phyloP scores from a whole-genome alignment of 2,329 filamentous ascomycete species.

The Aspergillus niger region DNA sequence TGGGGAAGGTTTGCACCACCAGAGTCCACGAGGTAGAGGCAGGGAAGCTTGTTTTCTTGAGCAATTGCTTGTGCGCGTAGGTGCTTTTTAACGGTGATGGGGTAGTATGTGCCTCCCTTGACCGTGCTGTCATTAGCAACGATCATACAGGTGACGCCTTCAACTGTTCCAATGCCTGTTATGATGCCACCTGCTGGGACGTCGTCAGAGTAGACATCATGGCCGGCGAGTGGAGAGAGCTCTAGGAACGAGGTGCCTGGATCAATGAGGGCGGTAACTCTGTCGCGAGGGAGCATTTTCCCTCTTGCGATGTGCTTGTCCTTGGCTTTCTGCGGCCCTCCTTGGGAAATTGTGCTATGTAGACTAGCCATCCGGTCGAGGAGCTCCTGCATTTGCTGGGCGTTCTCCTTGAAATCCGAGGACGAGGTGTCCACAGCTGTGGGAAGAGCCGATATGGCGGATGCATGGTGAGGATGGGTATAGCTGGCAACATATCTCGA shows the following conservation, averaged over 20 bases:
- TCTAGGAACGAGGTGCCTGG: conserved; percentile 89
- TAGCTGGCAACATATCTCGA: conserved; percentile 67
- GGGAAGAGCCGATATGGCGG: conserved; percentile 77
- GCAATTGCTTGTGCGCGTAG: conserved; percentile 88
- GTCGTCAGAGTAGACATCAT: conserved; percentile 85
- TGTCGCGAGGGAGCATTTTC: conserved; percentile 93
- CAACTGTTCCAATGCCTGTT: conserved; percentile 85
- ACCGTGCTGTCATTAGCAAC: conserved; percentile 96
- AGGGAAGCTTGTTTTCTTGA: conserved; percentile 78
- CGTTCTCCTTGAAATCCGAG: conserved; percentile 79
- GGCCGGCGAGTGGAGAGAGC: conserved; percentile 85
- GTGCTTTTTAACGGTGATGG: conserved; percentile 97
- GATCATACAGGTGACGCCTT: conserved; percentile 88
- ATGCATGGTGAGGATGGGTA: conserved; percentile 77
- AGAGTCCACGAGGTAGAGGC: conserved; percentile 95
- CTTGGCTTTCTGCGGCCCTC: conserved; percentile 77
- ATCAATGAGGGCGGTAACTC: conserved; percentile 83
- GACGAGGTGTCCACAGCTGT: conserved; percentile 76
- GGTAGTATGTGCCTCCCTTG: conserved; percentile 96
- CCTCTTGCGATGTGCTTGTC: conserved; percentile 84
- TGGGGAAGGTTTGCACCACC: conserved; percentile 93
- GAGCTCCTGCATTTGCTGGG: conserved; percentile 72
- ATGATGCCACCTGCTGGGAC: conserved; percentile 90
- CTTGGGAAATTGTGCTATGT: conserved; percentile 70
- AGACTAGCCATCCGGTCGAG: conserved; percentile 69